Evolutionary conservation across 106 monocot genomes (phyloP).

Genomic region (Dioscorea zingiberensis): DNA sequence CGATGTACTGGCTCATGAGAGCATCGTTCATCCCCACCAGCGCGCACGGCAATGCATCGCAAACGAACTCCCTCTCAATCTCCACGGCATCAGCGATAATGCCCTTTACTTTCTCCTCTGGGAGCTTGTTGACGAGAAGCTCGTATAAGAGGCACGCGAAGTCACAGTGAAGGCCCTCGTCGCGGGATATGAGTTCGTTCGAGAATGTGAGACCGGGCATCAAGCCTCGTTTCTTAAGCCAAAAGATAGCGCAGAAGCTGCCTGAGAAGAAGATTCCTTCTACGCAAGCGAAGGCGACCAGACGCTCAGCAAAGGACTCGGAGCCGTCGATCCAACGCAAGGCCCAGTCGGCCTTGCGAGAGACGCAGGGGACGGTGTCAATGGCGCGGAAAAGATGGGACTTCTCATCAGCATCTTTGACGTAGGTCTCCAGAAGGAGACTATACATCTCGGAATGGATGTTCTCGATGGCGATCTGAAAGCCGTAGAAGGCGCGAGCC

Average conservation of each 20-base stretch:
- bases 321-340: slow-evolving; percentile 49
- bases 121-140: slow-evolving; percentile 10
- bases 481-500: slow-evolving; percentile 68
- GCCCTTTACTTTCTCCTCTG: slow-evolving; percentile 16
- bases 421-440: slow-evolving; percentile 58
- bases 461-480: slow-evolving; percentile 80
- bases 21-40: slow-evolving; percentile 38
- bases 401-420: slow-evolving; percentile 46
- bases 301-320: slow-evolving; percentile 47
- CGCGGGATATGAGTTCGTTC: slow-evolving; percentile 81
- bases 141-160: slow-evolving; percentile 83
- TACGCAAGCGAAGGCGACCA: slow-evolving; percentile 61
- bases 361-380: slow-evolving; percentile 51
- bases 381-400: slow-evolving; percentile 53
- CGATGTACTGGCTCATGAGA: slow-evolving; percentile 40
- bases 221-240: slow-evolving; percentile 70
- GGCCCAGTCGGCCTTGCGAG: slow-evolving; percentile 62
- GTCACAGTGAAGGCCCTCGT: slow-evolving; percentile 93
- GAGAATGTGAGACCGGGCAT: slow-evolving; percentile 71
- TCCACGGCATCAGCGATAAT: slow-evolving; percentile 36
- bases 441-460: slow-evolving; percentile 75
- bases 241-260: slow-evolving; percentile 66
- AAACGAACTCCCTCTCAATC: slow-evolving; percentile 38
- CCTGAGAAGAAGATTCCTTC: slow-evolving; percentile 84
- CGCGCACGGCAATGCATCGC: slow-evolving; percentile 27